phyloP scores from a whole-genome alignment of 2,329 filamentous ascomycete species.

The Atkinsonella hypoxylon region DNA sequence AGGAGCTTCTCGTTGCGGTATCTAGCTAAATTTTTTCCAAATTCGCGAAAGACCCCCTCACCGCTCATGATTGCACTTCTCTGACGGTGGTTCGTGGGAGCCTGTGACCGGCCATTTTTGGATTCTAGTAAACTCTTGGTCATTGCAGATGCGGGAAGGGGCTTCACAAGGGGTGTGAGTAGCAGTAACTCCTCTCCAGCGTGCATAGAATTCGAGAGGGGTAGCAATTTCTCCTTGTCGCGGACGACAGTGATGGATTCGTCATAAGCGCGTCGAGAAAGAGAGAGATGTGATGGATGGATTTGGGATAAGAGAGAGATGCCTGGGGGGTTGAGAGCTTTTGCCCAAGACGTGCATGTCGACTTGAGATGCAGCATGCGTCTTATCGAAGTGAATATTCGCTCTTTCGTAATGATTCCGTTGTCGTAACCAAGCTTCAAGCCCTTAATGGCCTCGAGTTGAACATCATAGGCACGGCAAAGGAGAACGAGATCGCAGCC shows the following conservation, averaged over 20 bases:
- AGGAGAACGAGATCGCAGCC: conserved; percentile 87
- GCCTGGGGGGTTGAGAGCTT: conserved; percentile 78
- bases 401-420: conserved; percentile 69
- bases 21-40: conserved; percentile 77
- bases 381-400: conserved; percentile 68
- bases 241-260: conserved; percentile 86
- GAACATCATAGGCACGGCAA: conserved; percentile 76
- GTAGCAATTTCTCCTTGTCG: conserved; percentile 76
- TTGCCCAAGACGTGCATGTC: conserved; percentile 79
- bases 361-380: conserved; percentile 73
- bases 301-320: conserved; percentile 65
- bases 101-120: conserved; percentile 25
- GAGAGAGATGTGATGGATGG: conserved; percentile 66
- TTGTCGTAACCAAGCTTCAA: conserved; percentile 84
- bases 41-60: conserved; percentile 81
- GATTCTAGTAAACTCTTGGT: conserved; percentile 57
- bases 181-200: conserved; percentile 81
- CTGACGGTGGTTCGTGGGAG: conserved; percentile 34
- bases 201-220: conserved; percentile 69
- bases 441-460: conserved; percentile 84
- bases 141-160: conserved; percentile 77
- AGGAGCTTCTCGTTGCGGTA: conserved; percentile 76
- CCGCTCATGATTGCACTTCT: conserved; percentile 68
- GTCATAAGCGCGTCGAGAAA: conserved; percentile 82
- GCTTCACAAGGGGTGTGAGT: conserved; percentile 81